Base-by-base conservation (phyloP, 139 green algal species). In the Pedinophyceae sp. region DNA sequence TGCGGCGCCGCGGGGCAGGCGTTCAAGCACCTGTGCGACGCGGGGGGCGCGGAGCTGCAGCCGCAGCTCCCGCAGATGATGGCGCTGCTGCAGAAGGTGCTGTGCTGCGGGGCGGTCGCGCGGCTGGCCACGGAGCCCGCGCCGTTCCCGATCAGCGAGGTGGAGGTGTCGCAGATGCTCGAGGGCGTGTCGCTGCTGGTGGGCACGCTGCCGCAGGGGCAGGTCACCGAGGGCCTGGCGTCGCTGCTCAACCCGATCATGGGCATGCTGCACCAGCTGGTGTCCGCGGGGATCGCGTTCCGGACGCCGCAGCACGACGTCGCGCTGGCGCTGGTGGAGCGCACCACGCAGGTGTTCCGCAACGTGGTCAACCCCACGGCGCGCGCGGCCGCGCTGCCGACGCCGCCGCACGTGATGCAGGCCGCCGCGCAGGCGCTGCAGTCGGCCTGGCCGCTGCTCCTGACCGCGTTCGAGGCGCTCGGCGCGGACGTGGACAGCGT, bases 1-100 rank as follows among this genome's bases (percentile, higher is more conserved):
- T 54, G 62, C 7, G 30, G 45, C 20, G 75, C 78, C 38, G 62
- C 60, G 2, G 73, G 73, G 2, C 43, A 63, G 2, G 81, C 78
- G 23, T 50, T 87, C 27, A 63, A 66, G 6, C 52, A 74, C 26
- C 30, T 89, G 7, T 86, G 74, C 41, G 64, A 83, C 30, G 62
- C 64, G 29, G 83, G 74, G 53, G 68, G 67, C 4, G 16, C 29
- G 6, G 58, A 69, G 48, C 65, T 89, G 64, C 54, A 28, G 4
- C 27, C 55, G 19, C 5, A 2, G 26, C 45, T 60, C 53, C 55
- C 57, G 46, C 27, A 67, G 20, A 62, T 88, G n/a, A 51, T 84
- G 46, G 49, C 48, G 48, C 61, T 88, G 43, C 86, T 88, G 62
- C 57, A 62, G 29, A 13, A 59, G 34, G 34, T 43, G 34, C 34